These are phyloP conservation scores for Betula pendula DNA, from an alignment of 306 rosid species.

Conservation along the genomic window DNA sequence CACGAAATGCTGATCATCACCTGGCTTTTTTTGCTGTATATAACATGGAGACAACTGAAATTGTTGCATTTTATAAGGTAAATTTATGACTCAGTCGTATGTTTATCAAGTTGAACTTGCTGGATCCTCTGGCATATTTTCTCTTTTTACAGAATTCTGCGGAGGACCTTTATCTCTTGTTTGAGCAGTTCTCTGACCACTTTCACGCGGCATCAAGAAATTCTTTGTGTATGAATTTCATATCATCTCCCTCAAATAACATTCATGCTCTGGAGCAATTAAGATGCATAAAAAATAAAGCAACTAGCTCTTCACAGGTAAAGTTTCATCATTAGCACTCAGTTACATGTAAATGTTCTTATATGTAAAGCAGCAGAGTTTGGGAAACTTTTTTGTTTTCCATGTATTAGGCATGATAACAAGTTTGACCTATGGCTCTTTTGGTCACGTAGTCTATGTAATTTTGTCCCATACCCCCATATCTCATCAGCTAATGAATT, in stretches of 20 bases:
- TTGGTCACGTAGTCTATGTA: not conserved
- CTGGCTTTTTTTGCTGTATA: slow-evolving; percentile 84
- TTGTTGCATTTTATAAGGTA: slow-evolving; percentile 91
- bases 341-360: not conserved
- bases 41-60: slow-evolving; percentile 97
- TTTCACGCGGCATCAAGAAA: slow-evolving; percentile 77
- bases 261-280: slow-evolving; percentile 77
- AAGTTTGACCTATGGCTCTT: not conserved
- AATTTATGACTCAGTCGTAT: not conserved
- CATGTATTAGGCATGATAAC: not conserved
- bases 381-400: not conserved
- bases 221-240: slow-evolving; percentile 68
- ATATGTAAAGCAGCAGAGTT: not conserved
- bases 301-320: slow-evolving; percentile 77
- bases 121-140: slow-evolving; percentile 33
- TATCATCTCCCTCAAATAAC: slow-evolving; percentile 89
- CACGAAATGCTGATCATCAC: slow-evolving; percentile 75
- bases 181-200: slow-evolving; percentile 86
- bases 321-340: slow-evolving; percentile 3
- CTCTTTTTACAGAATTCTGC: slow-evolving; percentile 67
- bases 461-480: slow-evolving; percentile 18
- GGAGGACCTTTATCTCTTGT: slow-evolving; percentile 79
- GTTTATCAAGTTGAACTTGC: not conserved
- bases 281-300: slow-evolving; percentile 62
- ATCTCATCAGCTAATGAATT: slow-evolving; percentile 27